Evolutionary conservation across 2,329 filamentous ascomycete genomes (phyloP), one percentile per base, ranked within the genome.

Genomic region (Exophiala dermatitidis): DNA sequence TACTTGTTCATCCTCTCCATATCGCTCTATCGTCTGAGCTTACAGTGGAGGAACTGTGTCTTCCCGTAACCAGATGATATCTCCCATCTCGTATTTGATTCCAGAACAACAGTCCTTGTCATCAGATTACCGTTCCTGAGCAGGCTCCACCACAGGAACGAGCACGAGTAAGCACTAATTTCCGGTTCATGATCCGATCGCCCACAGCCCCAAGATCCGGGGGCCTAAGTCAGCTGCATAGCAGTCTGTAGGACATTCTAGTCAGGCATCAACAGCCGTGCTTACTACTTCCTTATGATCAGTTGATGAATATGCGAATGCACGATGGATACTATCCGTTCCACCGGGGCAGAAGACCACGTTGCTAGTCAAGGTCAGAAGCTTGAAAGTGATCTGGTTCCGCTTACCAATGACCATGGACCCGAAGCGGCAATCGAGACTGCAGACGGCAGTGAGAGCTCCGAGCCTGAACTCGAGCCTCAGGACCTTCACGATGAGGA

Each of bases 401-500:
- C 53, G 4, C 30, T 50, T 12, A 26, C 31, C 8, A 50, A 51
- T 38, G 49, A 29, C 12, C 37, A 45, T 36, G 56, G 46, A 19
- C 43, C 26, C 3, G 31, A 36, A 26, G 47, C 46, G 33, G 50
- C 53, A 26, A 34, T 51, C 33, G 47, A 12, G 29, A 49, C 33
- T 4, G 29, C 41, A 26, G 33, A 50, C 8, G 56, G 32, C 31
- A 33, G 45, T 19, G 31, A 38, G 40, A 30, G 38, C 30, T 38
- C 28, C 28, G 7, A 10, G 28, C 45, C 44, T 9, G 42, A 38
- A 38, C 42, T 59, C 6, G 50, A 52, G 6, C 53, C 53, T 12
- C 41, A 56, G 29, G 37, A 38, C 8, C 48, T 59, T 8, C 49
- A 56, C 45, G 54, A 53, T 38, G 61, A 66, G 51, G 65, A 67